Conservation (phyloP, 1,284 basidiomycete genomes). For the Cutaneotrichosporon cutaneum region DNA sequence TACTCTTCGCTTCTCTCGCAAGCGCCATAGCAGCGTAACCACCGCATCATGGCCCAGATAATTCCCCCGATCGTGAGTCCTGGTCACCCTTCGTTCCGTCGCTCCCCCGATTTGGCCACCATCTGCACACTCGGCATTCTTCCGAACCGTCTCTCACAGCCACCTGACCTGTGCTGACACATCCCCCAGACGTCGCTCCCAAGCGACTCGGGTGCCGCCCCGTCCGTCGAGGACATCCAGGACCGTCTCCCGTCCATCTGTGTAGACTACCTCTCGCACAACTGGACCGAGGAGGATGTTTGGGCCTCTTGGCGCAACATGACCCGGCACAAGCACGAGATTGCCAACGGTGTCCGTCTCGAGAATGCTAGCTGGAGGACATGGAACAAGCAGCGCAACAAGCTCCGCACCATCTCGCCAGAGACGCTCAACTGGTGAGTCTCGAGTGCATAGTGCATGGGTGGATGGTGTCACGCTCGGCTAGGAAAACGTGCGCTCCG, state of each 20-base stretch:
- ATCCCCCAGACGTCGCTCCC: slow-evolving; percentile 48
- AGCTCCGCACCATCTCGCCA: slow-evolving; percentile 89
- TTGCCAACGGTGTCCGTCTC: slow-evolving; percentile 88
- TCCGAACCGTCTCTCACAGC: neutral
- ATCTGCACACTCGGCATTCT: slow-evolving; percentile 2
- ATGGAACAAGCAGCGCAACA: slow-evolving; percentile 99
- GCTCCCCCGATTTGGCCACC: neutral
- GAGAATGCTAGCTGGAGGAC: slow-evolving; percentile 99
- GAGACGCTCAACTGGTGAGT: slow-evolving; percentile 97
- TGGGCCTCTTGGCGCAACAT: slow-evolving; percentile 98
- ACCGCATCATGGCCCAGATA: slow-evolving; percentile 45
- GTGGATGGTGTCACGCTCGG: slow-evolving; percentile 8
- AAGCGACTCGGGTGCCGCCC: slow-evolving; percentile 50
- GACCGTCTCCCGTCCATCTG: slow-evolving; percentile 60
- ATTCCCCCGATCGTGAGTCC: slow-evolving; percentile 45
- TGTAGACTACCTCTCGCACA: slow-evolving; percentile 74
- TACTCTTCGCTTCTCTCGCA: neutral
- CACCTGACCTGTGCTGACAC: slow-evolving; percentile 8
- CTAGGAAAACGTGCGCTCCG: slow-evolving; percentile 10
- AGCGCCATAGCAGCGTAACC: neutral
- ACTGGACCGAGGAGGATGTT: slow-evolving; percentile 98
- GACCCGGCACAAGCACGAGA: slow-evolving; percentile 98
- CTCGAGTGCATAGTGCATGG: neutral
- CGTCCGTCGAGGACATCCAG: slow-evolving; percentile 58
- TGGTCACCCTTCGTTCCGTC: neutral